Percentiles rank a stretch among this genome's conserved stretches.
These are phyloP conservation scores for Ophiocordyceps camponoti-rufipedis DNA, from an alignment of 2,329 filamentous ascomycete species.

Conservation along the genomic window DNA sequence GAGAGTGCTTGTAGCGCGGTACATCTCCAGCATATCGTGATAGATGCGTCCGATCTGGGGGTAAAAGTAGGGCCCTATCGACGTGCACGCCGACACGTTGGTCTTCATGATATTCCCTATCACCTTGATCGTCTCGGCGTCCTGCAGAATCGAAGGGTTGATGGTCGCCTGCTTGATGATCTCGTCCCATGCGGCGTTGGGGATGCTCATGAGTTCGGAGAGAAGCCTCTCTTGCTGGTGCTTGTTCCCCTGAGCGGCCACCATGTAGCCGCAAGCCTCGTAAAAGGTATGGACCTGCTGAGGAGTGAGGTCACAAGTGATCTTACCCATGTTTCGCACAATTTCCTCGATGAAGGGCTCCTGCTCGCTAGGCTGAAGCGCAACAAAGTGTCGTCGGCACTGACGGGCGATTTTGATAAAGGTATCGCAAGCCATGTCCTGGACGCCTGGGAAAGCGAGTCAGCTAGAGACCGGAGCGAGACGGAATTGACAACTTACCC, in stretches of 20 bases:
- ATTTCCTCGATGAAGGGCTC: slow-evolving; percentile 99
- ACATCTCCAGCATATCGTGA: slow-evolving; percentile 98
- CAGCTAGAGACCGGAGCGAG: not conserved
- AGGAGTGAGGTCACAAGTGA: slow-evolving; percentile 84
- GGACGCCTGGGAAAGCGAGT: slow-evolving; percentile 48
- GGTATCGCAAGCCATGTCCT: slow-evolving; percentile 99
- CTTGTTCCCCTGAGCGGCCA: slow-evolving; percentile 91
- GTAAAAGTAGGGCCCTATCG: slow-evolving; percentile 93
- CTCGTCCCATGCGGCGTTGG: slow-evolving; percentile 86
- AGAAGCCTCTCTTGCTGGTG: slow-evolving; percentile 83
- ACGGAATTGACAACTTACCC: slow-evolving; percentile 34
- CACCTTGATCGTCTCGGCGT: slow-evolving; percentile 91
- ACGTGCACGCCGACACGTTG: slow-evolving; percentile 94
- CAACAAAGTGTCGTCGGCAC: slow-evolving; percentile 93
- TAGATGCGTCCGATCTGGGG: slow-evolving; percentile 96
- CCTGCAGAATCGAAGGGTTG: slow-evolving; percentile 73
- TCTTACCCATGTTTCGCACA: slow-evolving; percentile 85
- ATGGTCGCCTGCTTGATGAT: slow-evolving; percentile 80
- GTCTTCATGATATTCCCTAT: slow-evolving; percentile 99
- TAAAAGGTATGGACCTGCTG: slow-evolving; percentile 99
- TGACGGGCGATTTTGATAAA: slow-evolving; percentile 99
- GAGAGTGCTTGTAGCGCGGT: slow-evolving; percentile 85
- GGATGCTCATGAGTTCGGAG: slow-evolving; percentile 78
- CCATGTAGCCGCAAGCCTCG: slow-evolving; percentile 98
- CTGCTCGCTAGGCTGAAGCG: slow-evolving; percentile 78